Percentiles rank a stretch among this genome's conserved stretches.
These are phyloP conservation scores for Teratosphaeria gauchensis DNA, from an alignment of 2,329 filamentous ascomycete species.

Conservation along the genomic window DNA sequence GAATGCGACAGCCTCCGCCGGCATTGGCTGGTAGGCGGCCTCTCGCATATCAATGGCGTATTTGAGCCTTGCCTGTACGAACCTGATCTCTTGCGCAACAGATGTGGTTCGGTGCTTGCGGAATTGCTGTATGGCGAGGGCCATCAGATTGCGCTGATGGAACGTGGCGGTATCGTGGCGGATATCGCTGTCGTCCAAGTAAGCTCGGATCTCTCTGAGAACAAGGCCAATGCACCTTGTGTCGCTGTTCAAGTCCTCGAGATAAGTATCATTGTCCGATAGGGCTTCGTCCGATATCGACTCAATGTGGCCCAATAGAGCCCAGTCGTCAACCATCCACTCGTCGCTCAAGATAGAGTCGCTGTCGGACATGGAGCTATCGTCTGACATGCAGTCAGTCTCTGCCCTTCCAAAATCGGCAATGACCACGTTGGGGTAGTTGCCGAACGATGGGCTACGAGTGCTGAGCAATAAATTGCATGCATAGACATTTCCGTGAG, in stretches of 20 bases:
- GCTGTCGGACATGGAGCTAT: neutral
- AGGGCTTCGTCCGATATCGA: neutral
- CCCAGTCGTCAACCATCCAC: neutral
- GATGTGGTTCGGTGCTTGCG: neutral
- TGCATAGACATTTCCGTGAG: neutral
- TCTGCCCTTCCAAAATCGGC: slow-evolving; percentile 1
- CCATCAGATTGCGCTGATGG: neutral
- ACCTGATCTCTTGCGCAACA: neutral
- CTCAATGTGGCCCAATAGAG: neutral
- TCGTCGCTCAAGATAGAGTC: neutral
- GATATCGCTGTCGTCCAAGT: neutral
- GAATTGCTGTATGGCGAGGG: neutral
- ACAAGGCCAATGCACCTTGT: neutral
- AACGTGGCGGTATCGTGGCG: neutral
- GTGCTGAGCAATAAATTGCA: neutral
- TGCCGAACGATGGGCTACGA: neutral
- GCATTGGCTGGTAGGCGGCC: neutral
- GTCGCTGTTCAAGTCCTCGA: neutral
- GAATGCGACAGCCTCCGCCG: neutral
- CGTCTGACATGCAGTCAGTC: neutral
- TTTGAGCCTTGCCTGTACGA: neutral
- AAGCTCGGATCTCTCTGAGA: neutral
- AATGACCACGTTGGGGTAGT: neutral
- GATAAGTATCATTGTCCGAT: neutral
- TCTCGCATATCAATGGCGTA: neutral